phyloP scores from a whole-genome alignment of 805 yeast species.

The Jamesozyma piceae region DNA sequence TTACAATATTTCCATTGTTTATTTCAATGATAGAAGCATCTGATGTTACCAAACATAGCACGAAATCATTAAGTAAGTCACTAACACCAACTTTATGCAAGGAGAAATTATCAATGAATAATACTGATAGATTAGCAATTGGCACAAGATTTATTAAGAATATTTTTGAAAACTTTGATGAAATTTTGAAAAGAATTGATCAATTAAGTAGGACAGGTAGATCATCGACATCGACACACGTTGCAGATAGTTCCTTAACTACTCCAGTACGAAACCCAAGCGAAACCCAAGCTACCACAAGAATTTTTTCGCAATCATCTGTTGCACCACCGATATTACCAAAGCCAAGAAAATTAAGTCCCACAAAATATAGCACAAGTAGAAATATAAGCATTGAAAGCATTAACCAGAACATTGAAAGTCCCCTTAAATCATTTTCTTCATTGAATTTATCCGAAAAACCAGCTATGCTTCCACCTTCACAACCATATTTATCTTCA shows the following conservation, averaged over 20 bases:
- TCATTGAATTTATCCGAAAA: conserved; percentile 4
- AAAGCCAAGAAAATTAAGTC: conserved; percentile 16
- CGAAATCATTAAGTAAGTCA: conserved; percentile 33
- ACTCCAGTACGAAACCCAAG: background rate
- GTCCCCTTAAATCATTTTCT: conserved; percentile 10
- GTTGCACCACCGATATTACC: conserved; percentile 23
- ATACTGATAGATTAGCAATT: conserved; percentile 40
- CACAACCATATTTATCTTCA: conserved; percentile 3
- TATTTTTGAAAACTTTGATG: conserved; percentile 42
- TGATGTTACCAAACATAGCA: conserved; percentile 36
- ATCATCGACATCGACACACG: conserved; percentile 1
- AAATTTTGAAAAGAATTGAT: conserved; percentile 19
- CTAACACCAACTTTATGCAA: conserved; percentile 51
- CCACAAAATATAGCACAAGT: background rate
- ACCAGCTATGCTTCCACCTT: conserved; percentile 3
- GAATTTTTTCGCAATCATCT: background rate
- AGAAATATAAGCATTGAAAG: conserved; percentile 7
- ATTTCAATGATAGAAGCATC: conserved; percentile 33
- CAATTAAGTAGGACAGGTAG: conserved; percentile 5
- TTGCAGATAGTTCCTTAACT: background rate
- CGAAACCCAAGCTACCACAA: background rate
- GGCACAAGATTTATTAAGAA: conserved; percentile 47
- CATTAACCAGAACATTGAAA: background rate
- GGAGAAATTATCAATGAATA: conserved; percentile 34
- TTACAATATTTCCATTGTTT: conserved; percentile 40